Evolutionary conservation across 2,329 filamentous ascomycete species (phyloP), one percentile per base, ranked within the genome.

Genomic region (Alternaria dauci): DNA sequence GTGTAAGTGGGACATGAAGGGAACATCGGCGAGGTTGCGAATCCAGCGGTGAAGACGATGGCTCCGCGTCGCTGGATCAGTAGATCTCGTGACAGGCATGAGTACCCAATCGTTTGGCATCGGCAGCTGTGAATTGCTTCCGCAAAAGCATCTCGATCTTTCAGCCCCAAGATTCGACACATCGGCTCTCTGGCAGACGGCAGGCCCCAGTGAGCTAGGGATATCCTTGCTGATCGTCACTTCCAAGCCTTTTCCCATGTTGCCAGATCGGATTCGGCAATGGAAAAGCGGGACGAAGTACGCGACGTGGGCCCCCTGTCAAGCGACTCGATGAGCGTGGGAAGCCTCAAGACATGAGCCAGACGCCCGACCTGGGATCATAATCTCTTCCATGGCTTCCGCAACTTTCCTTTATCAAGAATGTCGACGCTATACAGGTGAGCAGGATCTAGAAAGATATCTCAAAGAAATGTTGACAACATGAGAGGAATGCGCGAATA

Each of bases 141-240:
- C 69, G 70, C 72, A 73, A 71, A 74, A 74, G 69, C 69, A 75
- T 61, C 55, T 55, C 63, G 62, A 58, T 52, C 59, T 52, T 58
- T 48, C 41, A 53, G 52, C 53, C 47, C 36, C 23, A 16, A 32
- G 52, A 67, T 67, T 62, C 52, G 61, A 71, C 65, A 69, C 66
- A 64, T 62, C 52, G 54, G 46, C 56, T 65, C 43, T 58, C 54
- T 58, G 52, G 54, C 63, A 52, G 48, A 62, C 62, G 61, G 43
- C 48, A 50, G 62, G 56, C 46, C 52, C 58, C 38, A 39, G 54
- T 53, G 44, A 53, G 41, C 52, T 55, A 50, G 51, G 59, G 44
- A 46, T 51, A 58, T 56, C 59, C 54, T 52, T 58, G 57, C 23
- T 38, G 30, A 8, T n/a, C 43, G 46, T 38, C 26, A 26, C 32